These are phyloP conservation scores for Talaromyces wortmannii DNA, from an alignment of 495 filamentous ascomycete genomes.

Conservation along the genomic window DNA sequence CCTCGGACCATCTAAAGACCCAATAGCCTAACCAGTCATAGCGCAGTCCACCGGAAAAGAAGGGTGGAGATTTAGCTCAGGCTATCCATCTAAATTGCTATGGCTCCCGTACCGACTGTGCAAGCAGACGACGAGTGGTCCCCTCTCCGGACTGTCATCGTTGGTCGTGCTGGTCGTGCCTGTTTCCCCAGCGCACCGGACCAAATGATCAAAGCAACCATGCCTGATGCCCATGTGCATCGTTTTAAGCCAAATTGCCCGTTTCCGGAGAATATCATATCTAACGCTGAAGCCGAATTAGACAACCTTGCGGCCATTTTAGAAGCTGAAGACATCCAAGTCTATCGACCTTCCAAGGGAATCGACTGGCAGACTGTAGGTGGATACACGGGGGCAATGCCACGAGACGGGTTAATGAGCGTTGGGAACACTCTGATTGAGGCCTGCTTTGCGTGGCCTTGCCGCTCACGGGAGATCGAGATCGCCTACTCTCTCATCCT, in stretches of 20 bases:
- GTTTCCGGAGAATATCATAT: slow-evolving; percentile 7
- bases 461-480: slow-evolving; percentile 11
- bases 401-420: slow-evolving; percentile 14
- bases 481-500: slow-evolving; percentile 7
- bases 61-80: no score
- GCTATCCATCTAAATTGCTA: no score
- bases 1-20: no score
- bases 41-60: no score
- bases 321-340: slow-evolving; percentile 6
- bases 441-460: slow-evolving; percentile 12
- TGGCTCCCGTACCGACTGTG: neutral
- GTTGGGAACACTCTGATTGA: slow-evolving; percentile 16
- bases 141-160: slow-evolving; percentile 8
- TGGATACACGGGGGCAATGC: slow-evolving; percentile 15
- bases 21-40: no score
- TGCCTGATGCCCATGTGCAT: slow-evolving; percentile 5
- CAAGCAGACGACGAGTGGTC: slow-evolving; percentile 6
- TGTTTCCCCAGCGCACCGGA: slow-evolving; percentile 10
- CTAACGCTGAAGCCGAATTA: slow-evolving; percentile 11
- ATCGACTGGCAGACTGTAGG: slow-evolving; percentile 9
- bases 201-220: slow-evolving; percentile 11
- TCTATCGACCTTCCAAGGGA: slow-evolving; percentile 8
- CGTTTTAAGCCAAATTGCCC: slow-evolving; percentile 7
- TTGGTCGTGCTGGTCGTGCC: slow-evolving; percentile 9
- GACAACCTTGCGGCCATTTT: slow-evolving; percentile 12